Evolutionary conservation across 805 yeast genomes (phyloP), one percentile per base, ranked within the genome.

Genomic region (Sugiyamaella smithiae): DNA sequence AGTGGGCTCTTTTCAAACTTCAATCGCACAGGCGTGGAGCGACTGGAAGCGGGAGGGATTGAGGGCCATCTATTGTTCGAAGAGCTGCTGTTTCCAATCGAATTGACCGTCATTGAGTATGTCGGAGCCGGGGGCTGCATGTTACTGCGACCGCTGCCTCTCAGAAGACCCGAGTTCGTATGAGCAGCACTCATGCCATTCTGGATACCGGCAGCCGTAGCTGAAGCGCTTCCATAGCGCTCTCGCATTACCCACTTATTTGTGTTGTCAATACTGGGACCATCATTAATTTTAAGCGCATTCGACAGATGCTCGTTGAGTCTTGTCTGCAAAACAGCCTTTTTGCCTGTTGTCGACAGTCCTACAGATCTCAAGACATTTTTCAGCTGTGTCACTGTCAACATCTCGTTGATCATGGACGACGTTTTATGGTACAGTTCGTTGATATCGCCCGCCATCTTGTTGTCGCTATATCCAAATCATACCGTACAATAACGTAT

Each of bases 251-350:
- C 33, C 24, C 33, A 35, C 12, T 14, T 11, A 28, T 31, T 57
- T 11, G 80, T 72, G 12, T 43, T 20, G 80, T 51, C 25, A 73
- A 67, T 28, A 72, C 67, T 12, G 78, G 61, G 1, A 82, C 73
- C 38, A 70, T 61, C 22, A 80, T 63, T 46, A 78, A 61, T 57
- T 2, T 68, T 60, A 28, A 61, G 57, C 1, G 80, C 80, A 37
- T 67, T 69, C 24, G 67, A 66, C 31, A 81, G 55, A 55, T 69
- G 75, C n/a, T 65, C 67, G 43, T 67, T 61, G 5, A 87, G 64
- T 28, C 88, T 70, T 29, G 78, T 80, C 46, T 75, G 74, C 11
- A 86, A 64, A 28, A 78, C 84, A 17, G 75, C 73, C 64, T 87
- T 88, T 32, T 80, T 68, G 1, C 93, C 95, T 4, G 73, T 59